Base-by-base conservation (phyloP, 345 rosid species). In the Combretum micranthum region DNA sequence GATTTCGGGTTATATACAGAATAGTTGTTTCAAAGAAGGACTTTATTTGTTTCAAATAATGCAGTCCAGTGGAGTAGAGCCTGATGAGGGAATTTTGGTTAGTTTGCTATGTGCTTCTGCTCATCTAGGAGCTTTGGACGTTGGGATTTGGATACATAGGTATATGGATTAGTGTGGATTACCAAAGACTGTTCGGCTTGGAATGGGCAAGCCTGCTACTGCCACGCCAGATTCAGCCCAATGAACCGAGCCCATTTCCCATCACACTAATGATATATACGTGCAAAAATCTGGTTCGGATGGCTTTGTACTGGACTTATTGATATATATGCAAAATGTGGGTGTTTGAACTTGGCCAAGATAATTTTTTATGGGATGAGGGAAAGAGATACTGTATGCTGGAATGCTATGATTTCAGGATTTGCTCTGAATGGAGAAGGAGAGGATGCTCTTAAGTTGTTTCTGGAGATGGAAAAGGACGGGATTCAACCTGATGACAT, bases 1-100 rank as follows among this genome's bases (percentile, higher is more conserved):
- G 81, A 73, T 81, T 64, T 81, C 83, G 26, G 79, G 79, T 13
- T 78, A 81, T 25, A 75, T 69, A 46, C 67, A 73, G 62, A 75
- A 73, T 59, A 70, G 65, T 56, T 77, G 83, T 45, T 72, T 72
- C 21, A 75, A 72, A 64, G 82, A 80, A 68, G 74, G 82, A 25
- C 69, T 77, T 13, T 69, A 69, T 42, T 62, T 62, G 69, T 79
- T 79, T 61, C 59, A 56, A 13, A 23, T 54, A 49, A 60, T 60
- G 70, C 70, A 60, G 44, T 21, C 55, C 20, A 60, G n/a, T 53
- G 48, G 20, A n/a, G 57, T 66, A 1, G 56, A 53, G 60, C 65
- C 65, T 18, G 65, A 60, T 47, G 64, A 58, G 55, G 64, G 51
- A 7, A 44, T 66, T 53, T 57, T 66, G 25, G 70, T 66, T 44